These are phyloP conservation scores for Puccinia coronata DNA, from an alignment of 1,284 basidiomycete genomes.

Conservation along the genomic window DNA sequence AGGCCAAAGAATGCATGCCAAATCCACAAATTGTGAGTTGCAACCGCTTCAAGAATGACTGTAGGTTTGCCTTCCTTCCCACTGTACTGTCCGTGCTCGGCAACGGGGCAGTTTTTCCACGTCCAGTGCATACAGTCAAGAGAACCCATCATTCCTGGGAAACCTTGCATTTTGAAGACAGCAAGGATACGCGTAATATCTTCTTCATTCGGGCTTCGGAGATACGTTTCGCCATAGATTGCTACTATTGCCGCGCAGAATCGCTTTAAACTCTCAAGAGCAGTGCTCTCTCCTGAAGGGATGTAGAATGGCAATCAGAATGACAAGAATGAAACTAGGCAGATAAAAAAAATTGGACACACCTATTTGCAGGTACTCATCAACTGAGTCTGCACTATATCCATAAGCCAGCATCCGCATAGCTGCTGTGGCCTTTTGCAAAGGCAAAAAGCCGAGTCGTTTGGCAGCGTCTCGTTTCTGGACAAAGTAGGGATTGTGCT, in stretches of 20 bases:
- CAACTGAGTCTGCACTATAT: no score
- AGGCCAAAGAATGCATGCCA: no score
- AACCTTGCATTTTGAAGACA: neutral
- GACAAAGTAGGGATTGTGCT: no score
- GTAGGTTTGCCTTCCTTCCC: conserved; percentile 21
- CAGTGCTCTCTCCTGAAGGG: neutral
- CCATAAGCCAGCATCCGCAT: no score
- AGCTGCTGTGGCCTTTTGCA: no score
- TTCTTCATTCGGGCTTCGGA: neutral
- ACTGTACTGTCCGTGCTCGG: conserved; percentile 1
- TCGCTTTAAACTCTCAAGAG: neutral
- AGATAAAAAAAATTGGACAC: no score
- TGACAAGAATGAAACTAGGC: no score
- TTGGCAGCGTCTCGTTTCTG: no score
- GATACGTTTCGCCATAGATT: neutral
- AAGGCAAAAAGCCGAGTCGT: no score
- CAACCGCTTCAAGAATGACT: conserved; percentile 11
- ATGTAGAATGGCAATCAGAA: no score
- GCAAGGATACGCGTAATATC: neutral
- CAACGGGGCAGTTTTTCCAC: conserved; percentile 21
- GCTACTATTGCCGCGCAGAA: neutral
- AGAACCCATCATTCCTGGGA: neutral
- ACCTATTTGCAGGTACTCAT: no score
- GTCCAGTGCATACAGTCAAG: conserved; percentile 26
- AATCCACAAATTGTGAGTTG: neutral